Evolutionary conservation across 2,329 filamentous ascomycete species (phyloP), one percentile per base, ranked within the genome.

Genomic region (Diaporthe ilicicola): DNA sequence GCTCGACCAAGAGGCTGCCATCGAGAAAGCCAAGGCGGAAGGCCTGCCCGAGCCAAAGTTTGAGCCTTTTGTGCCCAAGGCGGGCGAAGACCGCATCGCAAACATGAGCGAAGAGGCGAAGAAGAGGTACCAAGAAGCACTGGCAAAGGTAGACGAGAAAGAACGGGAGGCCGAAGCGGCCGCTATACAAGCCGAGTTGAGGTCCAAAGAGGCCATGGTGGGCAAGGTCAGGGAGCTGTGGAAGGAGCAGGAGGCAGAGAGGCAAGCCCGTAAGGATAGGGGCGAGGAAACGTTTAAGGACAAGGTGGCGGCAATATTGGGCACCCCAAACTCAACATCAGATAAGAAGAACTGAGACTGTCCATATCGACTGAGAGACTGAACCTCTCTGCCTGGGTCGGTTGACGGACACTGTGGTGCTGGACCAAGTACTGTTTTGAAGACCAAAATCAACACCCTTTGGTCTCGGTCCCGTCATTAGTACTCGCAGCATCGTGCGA

Each of bases 1-100:
- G 91, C 82, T 97, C 46, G 88, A 90, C 73, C 94, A 97, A 79
- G 95, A 99, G 81, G 86, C 85, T 24, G 88, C 87, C 73, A 90
- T 93, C n/a, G 89, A 92, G 74, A 87, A 90, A 76, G 93, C 92
- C 44, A 90, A 90, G 80, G 84, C 86, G 67, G 87, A 88, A 74
- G 90, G 89, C 34, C 81, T 80, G n/a, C 85, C 87, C 0, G 78
- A 85, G 55, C 91, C 92, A 0, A 82, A 84, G 24, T 91, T 93
- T 76, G 84, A 89, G 56, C 85, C 89, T 9, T 79, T 90, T 8
- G 79, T 93, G 42, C 82, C 85, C 12, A 76, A 74, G 13, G 78
- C 77, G 29, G 74, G 75, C 22, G 51, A 71, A 19, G 67, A 72
- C 17, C 44, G 70, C 9, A 24, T 72, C 24, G 37, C 73, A 54